A percentile compares a stretch with the other conserved stretches of the same genome.
phyloP scores from a whole-genome alignment of 768 basidiomycete species.

The Crepidotus variabilis region DNA sequence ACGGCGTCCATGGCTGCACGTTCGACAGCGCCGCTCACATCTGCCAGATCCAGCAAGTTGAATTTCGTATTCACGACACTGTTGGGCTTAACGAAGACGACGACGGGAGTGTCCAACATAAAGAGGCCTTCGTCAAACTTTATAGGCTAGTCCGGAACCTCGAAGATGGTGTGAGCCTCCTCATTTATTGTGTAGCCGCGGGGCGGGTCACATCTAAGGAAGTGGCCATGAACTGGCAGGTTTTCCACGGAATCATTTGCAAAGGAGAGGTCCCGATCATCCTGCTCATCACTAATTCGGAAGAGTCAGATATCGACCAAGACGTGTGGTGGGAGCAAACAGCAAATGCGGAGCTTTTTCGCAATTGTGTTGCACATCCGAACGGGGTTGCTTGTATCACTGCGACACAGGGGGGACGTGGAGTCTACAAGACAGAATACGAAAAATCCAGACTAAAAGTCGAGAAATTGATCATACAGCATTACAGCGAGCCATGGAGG shows the following conservation, averaged over 20 bases:
- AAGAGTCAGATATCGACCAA: neutral
- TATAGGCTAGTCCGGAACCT: neutral
- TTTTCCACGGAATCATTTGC: neutral
- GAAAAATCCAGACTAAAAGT: neutral
- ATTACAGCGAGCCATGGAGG: neutral
- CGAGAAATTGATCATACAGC: neutral
- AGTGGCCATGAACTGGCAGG: neutral
- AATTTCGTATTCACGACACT: conserved; percentile 5
- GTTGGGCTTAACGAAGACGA: conserved; percentile 6
- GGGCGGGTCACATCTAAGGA: neutral
- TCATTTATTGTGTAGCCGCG: neutral
- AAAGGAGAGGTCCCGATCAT: neutral
- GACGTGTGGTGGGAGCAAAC: neutral
- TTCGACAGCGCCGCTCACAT: neutral
- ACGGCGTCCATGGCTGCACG: conserved; percentile 1
- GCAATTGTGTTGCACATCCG: neutral
- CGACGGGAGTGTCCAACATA: neutral
- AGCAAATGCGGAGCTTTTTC: neutral
- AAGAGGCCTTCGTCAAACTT: neutral
- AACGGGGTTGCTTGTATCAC: neutral
- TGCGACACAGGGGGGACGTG: neutral
- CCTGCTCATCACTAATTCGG: neutral
- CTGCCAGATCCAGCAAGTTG: neutral
- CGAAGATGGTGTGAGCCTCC: neutral
- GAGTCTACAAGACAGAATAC: neutral